These are phyloP conservation scores for Chlorociboria aeruginascens DNA, from an alignment of 495 filamentous ascomycete genomes.

Conservation along the genomic window DNA sequence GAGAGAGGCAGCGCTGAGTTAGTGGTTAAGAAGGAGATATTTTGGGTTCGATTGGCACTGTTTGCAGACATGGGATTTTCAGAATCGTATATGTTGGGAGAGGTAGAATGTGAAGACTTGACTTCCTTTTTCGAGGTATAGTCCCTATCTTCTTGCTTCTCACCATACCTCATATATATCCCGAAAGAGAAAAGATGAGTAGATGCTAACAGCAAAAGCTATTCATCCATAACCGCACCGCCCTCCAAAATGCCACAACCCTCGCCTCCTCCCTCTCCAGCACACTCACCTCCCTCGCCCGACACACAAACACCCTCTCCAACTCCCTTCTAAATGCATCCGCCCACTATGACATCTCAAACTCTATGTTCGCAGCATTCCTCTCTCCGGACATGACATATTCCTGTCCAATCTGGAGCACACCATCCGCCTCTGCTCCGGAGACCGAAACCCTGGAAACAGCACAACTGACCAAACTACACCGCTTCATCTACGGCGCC, in stretches of 20 bases:
- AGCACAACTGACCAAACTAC: conserved; percentile 55
- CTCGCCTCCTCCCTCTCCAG: conserved; percentile 43
- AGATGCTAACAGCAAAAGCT: conserved; percentile 24
- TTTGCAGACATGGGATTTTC: conserved; percentile 67
- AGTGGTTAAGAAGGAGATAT: conserved; percentile 43
- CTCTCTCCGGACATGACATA: conserved; percentile 67
- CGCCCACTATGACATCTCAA: conserved; percentile 67
- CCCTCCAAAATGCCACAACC: conserved; percentile 44
- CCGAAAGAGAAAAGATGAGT: not conserved
- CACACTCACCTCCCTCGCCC: conserved; percentile 36
- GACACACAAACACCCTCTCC: conserved; percentile 46
- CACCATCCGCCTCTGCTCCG: conserved; percentile 18
- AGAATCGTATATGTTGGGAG: conserved; percentile 58
- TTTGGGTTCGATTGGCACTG: conserved; percentile 53
- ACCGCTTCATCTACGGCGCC: conserved; percentile 46
- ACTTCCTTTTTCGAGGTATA: conserved; percentile 51
- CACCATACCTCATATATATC: not conserved
- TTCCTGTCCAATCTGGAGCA: conserved; percentile 57
- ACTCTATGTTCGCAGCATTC: conserved; percentile 62
- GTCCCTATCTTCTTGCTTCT: not conserved
- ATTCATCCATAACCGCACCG: conserved; percentile 50
- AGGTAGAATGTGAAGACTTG: conserved; percentile 50
- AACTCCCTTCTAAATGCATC: conserved; percentile 53
- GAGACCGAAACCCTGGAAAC: conserved; percentile 41
- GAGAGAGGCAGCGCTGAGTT: conserved; percentile 27